Evolutionary conservation across 176 grass and related monocot species (phyloP).

Genomic region (Metroxylon sagu): DNA sequence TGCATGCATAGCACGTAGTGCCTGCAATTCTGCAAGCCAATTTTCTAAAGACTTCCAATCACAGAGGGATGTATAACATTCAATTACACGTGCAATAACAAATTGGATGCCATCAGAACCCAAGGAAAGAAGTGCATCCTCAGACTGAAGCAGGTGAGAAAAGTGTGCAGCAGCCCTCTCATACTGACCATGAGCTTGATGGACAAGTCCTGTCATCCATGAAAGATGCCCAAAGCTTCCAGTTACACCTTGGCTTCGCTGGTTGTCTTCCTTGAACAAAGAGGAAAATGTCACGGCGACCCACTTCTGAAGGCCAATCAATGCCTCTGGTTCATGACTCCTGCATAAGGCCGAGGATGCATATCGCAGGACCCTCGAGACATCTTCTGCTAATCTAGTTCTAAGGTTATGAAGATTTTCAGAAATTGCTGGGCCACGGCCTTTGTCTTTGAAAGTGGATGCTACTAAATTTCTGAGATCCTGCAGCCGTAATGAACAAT

Average conservation of each 20-base stretch:
- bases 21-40: slow-evolving; percentile 87
- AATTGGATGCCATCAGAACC: slow-evolving; percentile 90
- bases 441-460: slow-evolving; percentile 62
- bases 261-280: slow-evolving; percentile 55
- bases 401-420: slow-evolving; percentile 52
- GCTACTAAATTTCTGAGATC: slow-evolving; percentile 59
- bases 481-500: slow-evolving; percentile 51
- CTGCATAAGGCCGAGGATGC: slow-evolving; percentile 79
- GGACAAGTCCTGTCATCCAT: slow-evolving; percentile 83
- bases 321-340: slow-evolving; percentile 73
- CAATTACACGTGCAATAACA: slow-evolving; percentile 76
- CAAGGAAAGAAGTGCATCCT: slow-evolving; percentile 62
- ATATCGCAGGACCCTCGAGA: slow-evolving; percentile 64
- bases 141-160: slow-evolving; percentile 85
- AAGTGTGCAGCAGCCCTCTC: slow-evolving; percentile 93
- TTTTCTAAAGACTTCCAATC: slow-evolving; percentile 96
- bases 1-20: slow-evolving; percentile 75
- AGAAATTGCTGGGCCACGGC: slow-evolving; percentile 32
- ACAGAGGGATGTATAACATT: slow-evolving; percentile 85
- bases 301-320: slow-evolving; percentile 87
- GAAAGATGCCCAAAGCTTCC: slow-evolving; percentile 53
- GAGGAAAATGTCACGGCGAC: slow-evolving; percentile 47
- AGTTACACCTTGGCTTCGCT: slow-evolving; percentile 25
- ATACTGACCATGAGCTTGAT: slow-evolving; percentile 80
- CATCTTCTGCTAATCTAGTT: slow-evolving; percentile 60